A percentile compares a stretch with the other conserved stretches of the same genome.
Conservation (phyloP, 2,329 filamentous ascomycete species). For the Talaromyces pinophilus region DNA sequence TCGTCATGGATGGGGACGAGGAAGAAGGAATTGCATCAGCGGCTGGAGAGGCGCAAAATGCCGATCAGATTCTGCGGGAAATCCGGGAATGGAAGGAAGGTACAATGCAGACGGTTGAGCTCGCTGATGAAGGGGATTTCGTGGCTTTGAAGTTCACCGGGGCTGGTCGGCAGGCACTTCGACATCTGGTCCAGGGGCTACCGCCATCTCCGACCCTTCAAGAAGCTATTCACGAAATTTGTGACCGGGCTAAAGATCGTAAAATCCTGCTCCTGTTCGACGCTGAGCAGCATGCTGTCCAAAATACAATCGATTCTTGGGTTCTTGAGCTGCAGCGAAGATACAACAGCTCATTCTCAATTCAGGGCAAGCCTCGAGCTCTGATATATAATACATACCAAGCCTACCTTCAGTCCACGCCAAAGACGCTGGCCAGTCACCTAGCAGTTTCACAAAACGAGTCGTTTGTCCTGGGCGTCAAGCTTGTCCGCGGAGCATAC, state of each 20-base stretch:
- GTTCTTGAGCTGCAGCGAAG: conserved; percentile 70
- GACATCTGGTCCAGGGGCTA: conserved; percentile 63
- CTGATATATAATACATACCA: conserved; percentile 79
- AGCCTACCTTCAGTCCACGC: conserved; percentile 68
- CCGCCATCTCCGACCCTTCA: conserved; percentile 65
- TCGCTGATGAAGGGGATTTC: conserved; percentile 55
- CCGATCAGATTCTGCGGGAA: conserved; percentile 25
- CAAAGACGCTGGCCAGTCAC: conserved; percentile 60
- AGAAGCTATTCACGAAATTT: conserved; percentile 71
- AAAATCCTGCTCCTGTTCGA: conserved; percentile 76
- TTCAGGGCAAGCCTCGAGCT: conserved; percentile 50
- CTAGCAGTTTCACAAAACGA: conserved; percentile 59
- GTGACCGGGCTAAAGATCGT: conserved; percentile 67
- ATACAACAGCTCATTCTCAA: conserved; percentile 62
- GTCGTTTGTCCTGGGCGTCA: conserved; percentile 69
- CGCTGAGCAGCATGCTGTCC: conserved; percentile 77
- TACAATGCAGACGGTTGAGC: conserved; percentile 68
- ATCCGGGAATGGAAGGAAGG: conserved; percentile 67
- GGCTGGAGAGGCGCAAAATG: not conserved
- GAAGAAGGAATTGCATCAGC: not conserved
- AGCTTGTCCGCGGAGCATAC: conserved; percentile 74
- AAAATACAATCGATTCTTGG: conserved; percentile 80
- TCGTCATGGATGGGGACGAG: conserved; percentile 63
- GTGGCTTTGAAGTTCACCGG: conserved; percentile 77
- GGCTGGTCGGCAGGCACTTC: conserved; percentile 73